Percentiles rank a stretch among this genome's conserved stretches.
phyloP scores from a whole-genome alignment of 441 rosid species.

The Melastoma candidum region DNA sequence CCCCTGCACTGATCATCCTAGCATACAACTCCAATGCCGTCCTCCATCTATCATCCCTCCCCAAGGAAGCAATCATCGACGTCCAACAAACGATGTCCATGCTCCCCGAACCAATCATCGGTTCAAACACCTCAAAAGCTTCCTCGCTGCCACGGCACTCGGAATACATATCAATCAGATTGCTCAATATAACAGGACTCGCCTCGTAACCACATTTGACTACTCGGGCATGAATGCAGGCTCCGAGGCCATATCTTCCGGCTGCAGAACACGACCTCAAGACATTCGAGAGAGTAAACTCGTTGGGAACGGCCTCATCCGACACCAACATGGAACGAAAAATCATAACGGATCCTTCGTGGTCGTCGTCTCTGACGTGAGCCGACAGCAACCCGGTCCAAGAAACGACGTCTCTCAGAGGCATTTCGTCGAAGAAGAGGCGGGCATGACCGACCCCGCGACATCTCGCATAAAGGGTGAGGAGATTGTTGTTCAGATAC shows the following conservation, averaged over 20 bases:
- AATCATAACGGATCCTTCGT: conserved; percentile 23
- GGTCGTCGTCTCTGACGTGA: conserved; percentile 24
- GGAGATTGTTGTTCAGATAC: conserved; percentile 49
- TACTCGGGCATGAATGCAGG: conserved; percentile 24
- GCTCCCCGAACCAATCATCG: conserved; percentile 13
- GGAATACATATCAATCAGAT: conserved; percentile 41
- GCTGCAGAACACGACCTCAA: conserved; percentile 31
- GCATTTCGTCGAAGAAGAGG: conserved; percentile 49
- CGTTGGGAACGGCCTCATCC: conserved; percentile 27
- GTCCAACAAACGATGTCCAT: conserved; percentile 41
- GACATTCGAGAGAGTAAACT: conserved; percentile 39
- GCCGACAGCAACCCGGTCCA: conserved; percentile 42
- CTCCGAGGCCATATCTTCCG: conserved; percentile 23
- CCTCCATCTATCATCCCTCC: conserved; percentile 35
- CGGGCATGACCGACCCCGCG: conserved; percentile 24
- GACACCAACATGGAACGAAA: conserved; percentile 30
- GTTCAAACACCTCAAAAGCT: conserved; percentile 25
- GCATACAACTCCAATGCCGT: conserved; percentile 36
- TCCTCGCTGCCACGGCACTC: conserved; percentile 27
- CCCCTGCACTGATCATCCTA: conserved; percentile 38
- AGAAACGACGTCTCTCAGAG: conserved; percentile 31
- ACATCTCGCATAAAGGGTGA: conserved; percentile 37
- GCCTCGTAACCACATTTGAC: conserved; percentile 32
- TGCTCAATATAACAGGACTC: conserved; percentile 25
- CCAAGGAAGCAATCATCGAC: conserved; percentile 35